phyloP scores from a whole-genome alignment of 2,329 filamentous ascomycete species.

The Aspergillus spinulosporus region DNA sequence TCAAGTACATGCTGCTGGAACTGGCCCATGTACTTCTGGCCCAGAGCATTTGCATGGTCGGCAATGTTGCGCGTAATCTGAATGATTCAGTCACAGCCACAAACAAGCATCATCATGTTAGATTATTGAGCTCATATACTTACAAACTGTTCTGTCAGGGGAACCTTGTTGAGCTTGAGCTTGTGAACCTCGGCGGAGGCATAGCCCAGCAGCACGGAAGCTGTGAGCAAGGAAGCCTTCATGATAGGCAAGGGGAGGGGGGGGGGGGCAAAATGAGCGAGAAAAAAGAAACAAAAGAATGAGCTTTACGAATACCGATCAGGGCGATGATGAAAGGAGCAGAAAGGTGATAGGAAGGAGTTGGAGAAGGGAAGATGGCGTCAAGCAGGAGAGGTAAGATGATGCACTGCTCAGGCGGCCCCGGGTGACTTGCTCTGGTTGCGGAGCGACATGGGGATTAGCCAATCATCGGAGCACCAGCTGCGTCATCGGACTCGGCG shows the following conservation, averaged over 20 bases:
- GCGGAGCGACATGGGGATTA: conserved; percentile 23
- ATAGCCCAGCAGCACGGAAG: conserved; percentile 65
- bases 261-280: conserved; percentile 7
- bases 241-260: background rate
- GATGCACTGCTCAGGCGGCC: conserved; percentile 20
- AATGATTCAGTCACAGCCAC: conserved; percentile 13
- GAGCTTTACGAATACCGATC: conserved; percentile 19
- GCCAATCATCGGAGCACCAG: conserved; percentile 22
- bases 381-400: conserved; percentile 25
- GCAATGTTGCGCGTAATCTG: conserved; percentile 77
- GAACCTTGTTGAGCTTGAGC: conserved; percentile 96
- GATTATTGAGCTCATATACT: conserved; percentile 39
- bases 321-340: conserved; percentile 25
- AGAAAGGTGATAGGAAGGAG: conserved; percentile 26
- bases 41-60: conserved; percentile 69
- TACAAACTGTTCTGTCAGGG: conserved; percentile 76
- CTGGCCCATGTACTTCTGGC: conserved; percentile 51
- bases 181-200: conserved; percentile 87
- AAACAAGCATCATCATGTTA: too few relatives aligned
- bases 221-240: too few relatives aligned
- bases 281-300: conserved; percentile 20
- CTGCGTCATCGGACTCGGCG: conserved; percentile 26
- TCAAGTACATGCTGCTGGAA: conserved; percentile 75
- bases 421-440: conserved; percentile 18
- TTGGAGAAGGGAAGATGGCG: conserved; percentile 15